Evolutionary conservation across 768 basidiomycete species (phyloP).

Genomic region (Tricholoma hemisulphureum): DNA sequence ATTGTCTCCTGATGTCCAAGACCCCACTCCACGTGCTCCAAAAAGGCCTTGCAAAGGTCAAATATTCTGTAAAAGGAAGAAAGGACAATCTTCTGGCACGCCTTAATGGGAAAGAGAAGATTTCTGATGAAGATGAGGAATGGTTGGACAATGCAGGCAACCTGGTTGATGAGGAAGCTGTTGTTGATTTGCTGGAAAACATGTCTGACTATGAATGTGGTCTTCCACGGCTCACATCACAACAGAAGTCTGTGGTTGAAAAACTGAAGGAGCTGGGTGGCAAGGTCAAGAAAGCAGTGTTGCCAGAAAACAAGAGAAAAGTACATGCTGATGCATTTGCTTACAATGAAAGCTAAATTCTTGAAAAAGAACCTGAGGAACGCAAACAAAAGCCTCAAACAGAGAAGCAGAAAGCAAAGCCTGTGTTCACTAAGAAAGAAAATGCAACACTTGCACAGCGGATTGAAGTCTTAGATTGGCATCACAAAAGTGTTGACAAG

Average conservation of each 20-base stretch:
- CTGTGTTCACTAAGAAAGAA: constrained; percentile 2
- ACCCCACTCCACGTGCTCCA: no score
- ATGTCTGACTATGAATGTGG: constrained; percentile 19
- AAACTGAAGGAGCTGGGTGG: not conserved
- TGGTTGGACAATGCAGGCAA: no score
- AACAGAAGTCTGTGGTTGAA: not conserved
- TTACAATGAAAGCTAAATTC: no score
- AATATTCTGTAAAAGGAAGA: no score
- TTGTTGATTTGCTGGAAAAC: constrained; percentile 17
- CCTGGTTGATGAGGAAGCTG: constrained; percentile 20
- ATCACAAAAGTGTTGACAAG: constrained; percentile 20
- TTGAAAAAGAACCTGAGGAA: no score
- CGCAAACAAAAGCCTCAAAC: no score
- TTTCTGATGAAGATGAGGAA: constrained; percentile 18
- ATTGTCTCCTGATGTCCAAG: no score
- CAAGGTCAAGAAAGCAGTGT: not conserved
- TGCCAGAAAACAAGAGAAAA: not conserved
- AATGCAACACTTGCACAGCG: not conserved
- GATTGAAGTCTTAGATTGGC: constrained; percentile 16
- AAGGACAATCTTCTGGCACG: no score
- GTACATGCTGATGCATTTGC: not conserved
- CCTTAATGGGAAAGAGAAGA: no score
- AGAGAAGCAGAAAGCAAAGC: not conserved
- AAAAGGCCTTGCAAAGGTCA: no score
- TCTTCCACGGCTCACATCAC: not conserved